phyloP scores from a whole-genome alignment of 106 monocot species.

The Dendrobium catenatum region DNA sequence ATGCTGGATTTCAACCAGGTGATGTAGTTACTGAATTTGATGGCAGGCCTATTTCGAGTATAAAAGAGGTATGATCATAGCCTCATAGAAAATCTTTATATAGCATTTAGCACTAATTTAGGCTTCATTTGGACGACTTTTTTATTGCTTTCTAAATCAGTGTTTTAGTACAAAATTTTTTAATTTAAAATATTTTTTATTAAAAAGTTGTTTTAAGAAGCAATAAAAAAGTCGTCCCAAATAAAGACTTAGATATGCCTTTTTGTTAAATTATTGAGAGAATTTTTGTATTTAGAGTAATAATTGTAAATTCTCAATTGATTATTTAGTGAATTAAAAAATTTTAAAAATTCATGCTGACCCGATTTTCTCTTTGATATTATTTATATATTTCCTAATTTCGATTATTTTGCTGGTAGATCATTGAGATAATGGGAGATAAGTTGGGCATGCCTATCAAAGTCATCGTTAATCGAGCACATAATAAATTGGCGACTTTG shows the following conservation, averaged over 20 bases:
- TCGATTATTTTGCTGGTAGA: conserved; percentile 26
- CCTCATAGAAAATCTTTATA: not conserved
- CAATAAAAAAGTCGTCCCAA: too few species aligned
- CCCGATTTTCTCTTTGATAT: too few species aligned
- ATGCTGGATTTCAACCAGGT: conserved; percentile 69
- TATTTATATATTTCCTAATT: not conserved
- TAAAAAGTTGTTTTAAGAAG: too few species aligned
- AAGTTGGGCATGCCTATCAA: conserved; percentile 55
- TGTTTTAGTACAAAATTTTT: too few species aligned
- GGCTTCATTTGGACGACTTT: not conserved
- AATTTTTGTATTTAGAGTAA: too few species aligned
- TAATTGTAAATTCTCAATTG: too few species aligned
- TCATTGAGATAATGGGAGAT: conserved; percentile 73
- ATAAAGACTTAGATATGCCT: too few species aligned
- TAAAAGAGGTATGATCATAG: conserved; percentile 56
- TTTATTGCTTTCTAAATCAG: too few species aligned
- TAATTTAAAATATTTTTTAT: too few species aligned
- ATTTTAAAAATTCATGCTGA: too few species aligned
- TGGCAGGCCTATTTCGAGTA: conserved; percentile 47
- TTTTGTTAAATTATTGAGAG: too few species aligned
- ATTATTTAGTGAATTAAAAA: too few species aligned
- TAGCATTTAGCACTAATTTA: not conserved
- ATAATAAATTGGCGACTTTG: conserved; percentile 35
- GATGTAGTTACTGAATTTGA: conserved; percentile 84
- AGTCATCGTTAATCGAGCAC: conserved; percentile 49